A percentile compares a stretch with the other conserved stretches of the same genome.
These are phyloP conservation scores for Avicennia marina DNA, from an alignment of 257 asterid species.

Conservation along the genomic window DNA sequence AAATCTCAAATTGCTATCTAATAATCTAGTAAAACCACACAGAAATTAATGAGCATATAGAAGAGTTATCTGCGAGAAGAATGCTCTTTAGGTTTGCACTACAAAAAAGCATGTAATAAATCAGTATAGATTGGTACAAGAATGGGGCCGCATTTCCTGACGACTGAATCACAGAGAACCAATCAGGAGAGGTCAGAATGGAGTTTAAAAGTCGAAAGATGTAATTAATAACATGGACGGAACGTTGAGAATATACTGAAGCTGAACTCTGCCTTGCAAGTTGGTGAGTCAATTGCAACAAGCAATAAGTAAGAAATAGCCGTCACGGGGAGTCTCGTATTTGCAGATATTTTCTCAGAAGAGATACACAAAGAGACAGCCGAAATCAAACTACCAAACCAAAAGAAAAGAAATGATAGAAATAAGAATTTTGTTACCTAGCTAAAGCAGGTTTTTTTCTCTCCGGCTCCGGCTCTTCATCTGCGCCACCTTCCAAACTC, in stretches of 20 bases:
- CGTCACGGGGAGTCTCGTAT: neutral
- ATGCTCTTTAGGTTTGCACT: too few species aligned
- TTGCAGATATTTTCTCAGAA: neutral
- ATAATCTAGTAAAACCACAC: too few species aligned
- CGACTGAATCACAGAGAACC: neutral
- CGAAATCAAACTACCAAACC: neutral
- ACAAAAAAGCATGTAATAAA: too few species aligned
- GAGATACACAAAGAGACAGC: neutral
- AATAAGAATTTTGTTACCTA: conserved; percentile 20
- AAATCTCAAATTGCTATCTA: too few species aligned
- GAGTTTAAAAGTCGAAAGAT: neutral
- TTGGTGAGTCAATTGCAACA: neutral
- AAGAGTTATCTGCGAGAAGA: too few species aligned
- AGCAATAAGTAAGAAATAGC: neutral
- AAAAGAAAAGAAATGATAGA: too few species aligned
- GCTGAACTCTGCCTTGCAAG: neutral
- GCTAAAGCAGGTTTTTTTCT: conserved; percentile 47
- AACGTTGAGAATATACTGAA: neutral
- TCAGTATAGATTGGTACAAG: too few species aligned
- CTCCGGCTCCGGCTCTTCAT: conserved; percentile 60
- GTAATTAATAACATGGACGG: neutral
- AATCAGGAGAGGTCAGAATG: neutral
- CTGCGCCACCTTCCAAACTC: conserved; percentile 66
- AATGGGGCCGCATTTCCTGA: too few species aligned
- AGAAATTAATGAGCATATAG: too few species aligned